Percentiles rank a stretch among this genome's conserved stretches.
These are phyloP conservation scores for Sindora glabra DNA, from an alignment of 306 rosid species.

Conservation along the genomic window DNA sequence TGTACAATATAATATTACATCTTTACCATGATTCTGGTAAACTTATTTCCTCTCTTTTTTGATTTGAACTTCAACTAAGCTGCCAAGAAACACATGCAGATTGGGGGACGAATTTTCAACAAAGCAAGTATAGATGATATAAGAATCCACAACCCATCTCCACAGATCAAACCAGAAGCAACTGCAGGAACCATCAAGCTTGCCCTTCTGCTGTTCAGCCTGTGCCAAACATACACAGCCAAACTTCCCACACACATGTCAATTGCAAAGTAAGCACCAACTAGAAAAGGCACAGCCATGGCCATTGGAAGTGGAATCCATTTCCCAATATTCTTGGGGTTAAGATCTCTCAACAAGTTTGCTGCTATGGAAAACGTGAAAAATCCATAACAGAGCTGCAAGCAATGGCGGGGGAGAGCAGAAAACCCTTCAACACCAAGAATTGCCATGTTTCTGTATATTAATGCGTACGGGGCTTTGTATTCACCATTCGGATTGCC, in stretches of 20 bases:
- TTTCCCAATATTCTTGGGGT: constrained; percentile 42
- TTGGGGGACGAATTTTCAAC: constrained; percentile 72
- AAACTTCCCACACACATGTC: constrained; percentile 93
- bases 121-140: constrained; percentile 87
- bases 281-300: constrained; percentile 95
- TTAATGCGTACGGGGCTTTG: constrained; percentile 94
- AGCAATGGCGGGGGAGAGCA: constrained; percentile 81
- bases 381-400: constrained; percentile 77
- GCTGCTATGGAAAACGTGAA: constrained; percentile 67
- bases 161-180: constrained; percentile 98
- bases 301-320: constrained; percentile 97
- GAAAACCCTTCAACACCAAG: constrained; percentile 87
- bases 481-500: constrained; percentile 81
- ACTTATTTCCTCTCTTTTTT: constrained; percentile 3
- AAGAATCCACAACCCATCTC: constrained; percentile 96
- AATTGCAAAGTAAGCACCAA: constrained; percentile 89
- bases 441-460: constrained; percentile 96
- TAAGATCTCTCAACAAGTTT: constrained; percentile 66
- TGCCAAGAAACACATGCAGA: constrained; percentile 79
- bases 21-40: too few species aligned
- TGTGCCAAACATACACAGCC: constrained; percentile 73
- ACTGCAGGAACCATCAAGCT: constrained; percentile 80
- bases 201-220: constrained; percentile 39
- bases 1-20: background rate
- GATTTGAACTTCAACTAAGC: constrained; percentile 20